Evolutionary conservation across 495 filamentous ascomycete genomes (phyloP), one percentile per base, ranked within the genome.

Genomic region (Neurospora pannonica): DNA sequence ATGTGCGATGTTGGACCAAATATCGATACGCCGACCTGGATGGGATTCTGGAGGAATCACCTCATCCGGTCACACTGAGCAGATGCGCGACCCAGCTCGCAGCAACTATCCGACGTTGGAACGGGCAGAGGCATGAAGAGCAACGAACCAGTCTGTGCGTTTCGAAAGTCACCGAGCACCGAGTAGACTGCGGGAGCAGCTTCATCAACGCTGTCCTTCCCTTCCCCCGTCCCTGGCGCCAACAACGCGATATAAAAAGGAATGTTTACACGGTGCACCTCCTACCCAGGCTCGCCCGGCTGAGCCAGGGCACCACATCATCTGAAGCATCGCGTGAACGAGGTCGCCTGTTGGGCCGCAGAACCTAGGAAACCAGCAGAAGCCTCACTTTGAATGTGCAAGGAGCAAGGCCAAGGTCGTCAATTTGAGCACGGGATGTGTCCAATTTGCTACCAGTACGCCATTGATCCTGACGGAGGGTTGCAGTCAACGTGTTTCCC

Each of bases 271-370:
- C 54, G 54, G 24, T 60, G 21, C 48, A 60, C 48, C 24, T 60
- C 24, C 24, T 28, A 9, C 28, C 54, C 54, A 54, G 11, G 54
- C n/a, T 46, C 42, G 42, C 42, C 42, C 42, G 42, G 42, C 28
- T 62, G 13, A 62, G 54, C 54, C 54, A 17, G 54, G 54, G 54
- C 54, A 67, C 54, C 54, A 67, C 54, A 67, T 28, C 54, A 31
- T 19, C 54, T 15, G 15, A 34, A 36, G 54, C 54, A 67, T 67
- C 15, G 54, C 31, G 42, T 40, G 34, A 71, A 36, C 69, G 38
- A 28, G 79, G 79, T 71, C 75, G 77, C 79, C 77, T 79, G 48
- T 74, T 38, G 60, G 79, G 79, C 77, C 79, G 79, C 79, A 80
- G 75, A 72, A 3, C 2, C 69, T 42, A 78, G 37, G 54, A 34